Evolutionary conservation across 108 stramenopile genomes (phyloP).

Genomic region (Nannochloropsis gaditana): DNA sequence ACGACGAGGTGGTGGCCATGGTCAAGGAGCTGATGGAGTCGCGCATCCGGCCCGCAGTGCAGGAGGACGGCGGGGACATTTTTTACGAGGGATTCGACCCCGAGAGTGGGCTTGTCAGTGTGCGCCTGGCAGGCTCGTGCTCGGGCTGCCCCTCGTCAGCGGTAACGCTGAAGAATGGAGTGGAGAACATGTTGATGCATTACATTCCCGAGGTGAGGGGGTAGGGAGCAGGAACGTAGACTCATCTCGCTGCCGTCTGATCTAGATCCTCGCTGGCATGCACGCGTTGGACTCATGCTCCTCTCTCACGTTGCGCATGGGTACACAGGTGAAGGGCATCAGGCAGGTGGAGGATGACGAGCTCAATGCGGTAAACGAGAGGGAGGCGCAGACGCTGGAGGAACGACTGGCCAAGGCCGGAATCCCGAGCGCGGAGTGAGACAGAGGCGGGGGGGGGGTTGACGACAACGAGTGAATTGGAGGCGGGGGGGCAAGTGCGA

Average conservation of each 20-base stretch:
- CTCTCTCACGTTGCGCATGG: neutral
- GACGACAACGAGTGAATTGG: neutral
- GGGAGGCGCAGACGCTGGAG: conserved; percentile 38
- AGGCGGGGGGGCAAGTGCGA: neutral
- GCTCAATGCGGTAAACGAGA: conserved; percentile 38
- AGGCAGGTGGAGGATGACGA: conserved; percentile 44
- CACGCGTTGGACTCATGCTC: neutral
- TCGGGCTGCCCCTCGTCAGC: conserved; percentile 89
- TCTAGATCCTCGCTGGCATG: neutral
- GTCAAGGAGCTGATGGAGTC: conserved; percentile 97
- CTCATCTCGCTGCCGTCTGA: neutral
- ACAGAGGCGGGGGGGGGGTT: neutral
- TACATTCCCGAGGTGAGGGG: conserved; percentile 92
- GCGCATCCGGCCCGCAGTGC: conserved; percentile 93
- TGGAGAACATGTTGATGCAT: conserved; percentile 99
- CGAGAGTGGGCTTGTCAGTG: conserved; percentile 70
- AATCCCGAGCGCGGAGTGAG: conserved; percentile 27
- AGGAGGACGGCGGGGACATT: conserved; percentile 99
- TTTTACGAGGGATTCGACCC: conserved; percentile 79
- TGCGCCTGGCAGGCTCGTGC: conserved; percentile 74
- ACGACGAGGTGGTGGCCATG: conserved; percentile 93
- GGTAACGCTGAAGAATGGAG: conserved; percentile 93
- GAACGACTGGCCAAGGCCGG: conserved; percentile 38
- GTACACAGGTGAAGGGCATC: conserved; percentile 34
- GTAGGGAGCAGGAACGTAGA: neutral